Conservation (phyloP, 1,139 yeast genomes). For the Taiozyma onychis region DNA sequence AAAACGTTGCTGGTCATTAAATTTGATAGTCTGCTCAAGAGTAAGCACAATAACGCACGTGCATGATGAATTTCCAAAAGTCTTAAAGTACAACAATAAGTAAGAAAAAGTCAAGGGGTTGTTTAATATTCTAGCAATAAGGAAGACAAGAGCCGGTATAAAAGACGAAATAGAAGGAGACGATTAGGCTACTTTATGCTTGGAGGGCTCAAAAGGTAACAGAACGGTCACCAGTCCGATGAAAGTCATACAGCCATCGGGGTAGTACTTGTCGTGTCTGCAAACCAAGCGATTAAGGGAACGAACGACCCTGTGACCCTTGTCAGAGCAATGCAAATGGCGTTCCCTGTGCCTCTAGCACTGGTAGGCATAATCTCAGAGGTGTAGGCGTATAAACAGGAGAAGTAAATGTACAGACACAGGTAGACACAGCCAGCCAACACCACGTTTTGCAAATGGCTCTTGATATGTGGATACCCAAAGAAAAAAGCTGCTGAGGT, state of each 20-base stretch:
- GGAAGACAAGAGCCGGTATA: not conserved
- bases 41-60: not conserved
- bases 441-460: conserved; percentile 46
- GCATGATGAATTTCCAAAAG: not conserved
- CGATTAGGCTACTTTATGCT: conserved; percentile 16
- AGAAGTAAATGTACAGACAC: conserved; percentile 46
- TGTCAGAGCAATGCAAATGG: conserved; percentile 37
- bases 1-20: no score
- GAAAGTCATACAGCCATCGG: conserved; percentile 46
- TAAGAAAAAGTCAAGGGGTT: not conserved
- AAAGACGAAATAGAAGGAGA: not conserved
- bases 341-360: conserved; percentile 48
- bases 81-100: no score
- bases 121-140: not conserved
- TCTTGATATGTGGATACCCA: conserved; percentile 50
- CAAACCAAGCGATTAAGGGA: conserved; percentile 45
- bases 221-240: conserved; percentile 29
- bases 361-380: conserved; percentile 49
- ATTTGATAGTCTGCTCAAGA: no score
- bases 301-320: conserved; percentile 41
- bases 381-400: conserved; percentile 45
- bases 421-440: conserved; percentile 47
- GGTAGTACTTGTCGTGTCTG: conserved; percentile 37
- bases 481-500: conserved; percentile 49
- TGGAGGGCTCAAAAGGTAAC: conserved; percentile 45